phyloP scores from a whole-genome alignment of 257 asterid genomes.

The Ehretia macrophylla region DNA sequence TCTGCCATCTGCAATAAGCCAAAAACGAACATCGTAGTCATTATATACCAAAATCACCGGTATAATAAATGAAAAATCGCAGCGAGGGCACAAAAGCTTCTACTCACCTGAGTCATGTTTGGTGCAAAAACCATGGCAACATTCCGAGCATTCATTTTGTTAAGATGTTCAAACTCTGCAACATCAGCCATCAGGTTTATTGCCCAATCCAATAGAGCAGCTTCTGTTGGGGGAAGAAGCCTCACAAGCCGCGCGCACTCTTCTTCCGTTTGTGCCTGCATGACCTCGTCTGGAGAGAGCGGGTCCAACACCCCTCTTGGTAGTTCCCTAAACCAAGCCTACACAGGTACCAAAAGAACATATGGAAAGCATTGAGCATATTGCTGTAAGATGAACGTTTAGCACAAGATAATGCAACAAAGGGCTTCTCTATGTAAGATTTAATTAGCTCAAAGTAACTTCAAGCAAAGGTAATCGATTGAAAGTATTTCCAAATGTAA shows the following conservation, averaged over 20 bases:
- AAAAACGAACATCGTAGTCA: neutral
- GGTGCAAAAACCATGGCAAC: constrained; percentile 93
- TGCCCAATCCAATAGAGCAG: constrained; percentile 84
- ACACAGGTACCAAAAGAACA: neutral
- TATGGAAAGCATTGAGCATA: neutral
- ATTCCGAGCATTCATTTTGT: constrained; percentile 88
- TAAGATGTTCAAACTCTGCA: constrained; percentile 66
- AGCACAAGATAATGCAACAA: neutral
- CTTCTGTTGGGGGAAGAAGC: constrained; percentile 70
- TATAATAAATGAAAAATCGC: too few species aligned
- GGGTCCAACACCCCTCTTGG: constrained; percentile 76
- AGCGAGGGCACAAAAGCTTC: too few species aligned
- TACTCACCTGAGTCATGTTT: constrained; percentile 80
- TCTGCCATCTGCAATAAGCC: constrained; percentile 37
- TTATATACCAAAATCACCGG: neutral
- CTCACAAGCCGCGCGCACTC: constrained; percentile 64
- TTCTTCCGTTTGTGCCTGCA: constrained; percentile 72
- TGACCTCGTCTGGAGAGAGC: constrained; percentile 67
- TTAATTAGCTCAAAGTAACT: too few species aligned
- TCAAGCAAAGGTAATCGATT: too few species aligned
- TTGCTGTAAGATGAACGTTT: too few species aligned
- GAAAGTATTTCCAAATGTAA: too few species aligned
- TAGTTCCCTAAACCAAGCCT: constrained; percentile 93
- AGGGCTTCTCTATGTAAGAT: too few species aligned
- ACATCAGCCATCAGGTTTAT: constrained; percentile 89